Evolutionary conservation across 2,329 filamentous ascomycete genomes (phyloP), one percentile per base, ranked within the genome.

Genomic region (Pestalotiopsis sp.): DNA sequence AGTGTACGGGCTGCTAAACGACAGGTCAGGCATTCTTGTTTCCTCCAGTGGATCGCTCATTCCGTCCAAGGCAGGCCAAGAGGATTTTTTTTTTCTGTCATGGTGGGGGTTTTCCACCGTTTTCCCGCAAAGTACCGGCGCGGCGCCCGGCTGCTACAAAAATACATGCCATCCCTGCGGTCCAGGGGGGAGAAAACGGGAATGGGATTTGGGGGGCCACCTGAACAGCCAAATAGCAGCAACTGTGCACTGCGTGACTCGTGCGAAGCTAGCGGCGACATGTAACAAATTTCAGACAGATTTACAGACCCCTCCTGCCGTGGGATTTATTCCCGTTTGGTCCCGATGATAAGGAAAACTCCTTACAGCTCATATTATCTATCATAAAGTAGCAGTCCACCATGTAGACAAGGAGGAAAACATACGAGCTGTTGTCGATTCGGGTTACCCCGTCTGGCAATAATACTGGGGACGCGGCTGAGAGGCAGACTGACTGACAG

Each of bases 211-310:
- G 58, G 35, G 58, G 26, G 24, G n/a, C 58, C 30, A 20, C 26
- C 35, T 35, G 24, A 52, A 52, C 44, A 52, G 17, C 44, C 17
- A 52, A 48, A 52, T 20, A 52, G 44, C 44, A 52, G 17, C 44
- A 52, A n/a, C 17, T 52, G 44, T 52, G 44, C 44, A 14, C 30
- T 61, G 58, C 58, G 58, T 61, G 58, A 61, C 58, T 61, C 58
- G 58, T 39, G 58, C 58, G 30, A 35, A 61, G 58, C 26, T 52
- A 52, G 44, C 44, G 44, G 56, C 58, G 26, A 26, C n/a, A 61
- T 61, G 58, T 39, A 39, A 61, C 58, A 61, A 35, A 35, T 35
- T 61, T 35, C 24, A 61, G 26, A 20, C 58, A 61, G 44, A 52
- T 52, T 52, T 52, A 52, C 44, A n/a, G 20, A 17, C 44, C 44